Evolutionary conservation across 140 eudicot species (phyloP).

Genomic region (Cichorium intybus): DNA sequence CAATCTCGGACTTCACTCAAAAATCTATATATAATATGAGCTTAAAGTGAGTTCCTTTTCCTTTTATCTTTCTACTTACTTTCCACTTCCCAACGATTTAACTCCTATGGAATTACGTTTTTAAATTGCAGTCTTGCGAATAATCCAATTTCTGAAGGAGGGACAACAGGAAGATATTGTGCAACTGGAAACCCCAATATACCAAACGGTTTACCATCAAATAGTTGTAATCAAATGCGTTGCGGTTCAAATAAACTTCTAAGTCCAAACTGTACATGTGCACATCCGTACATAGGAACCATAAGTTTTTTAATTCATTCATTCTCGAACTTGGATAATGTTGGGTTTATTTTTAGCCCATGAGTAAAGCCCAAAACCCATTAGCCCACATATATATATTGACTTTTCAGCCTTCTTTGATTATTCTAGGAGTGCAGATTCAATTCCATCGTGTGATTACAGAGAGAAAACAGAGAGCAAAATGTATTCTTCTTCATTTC

Average conservation of each 20-base stretch:
- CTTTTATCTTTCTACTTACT: not conserved
- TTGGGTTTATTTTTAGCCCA: too few species aligned
- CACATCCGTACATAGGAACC: slow-evolving; percentile 70
- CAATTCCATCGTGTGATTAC: too few species aligned
- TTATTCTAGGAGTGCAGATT: too few species aligned
- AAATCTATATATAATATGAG: slow-evolving; percentile 38
- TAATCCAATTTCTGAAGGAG: slow-evolving; percentile 61
- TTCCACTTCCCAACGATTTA: slow-evolving; percentile 4
- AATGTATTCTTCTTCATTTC: too few species aligned
- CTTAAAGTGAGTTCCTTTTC: slow-evolving; percentile 42
- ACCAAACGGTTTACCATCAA: slow-evolving; percentile 22
- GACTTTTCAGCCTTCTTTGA: too few species aligned
- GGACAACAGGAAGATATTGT: slow-evolving; percentile 46
- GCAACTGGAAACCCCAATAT: slow-evolving; percentile 13
- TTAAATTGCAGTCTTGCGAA: slow-evolving; percentile 44
- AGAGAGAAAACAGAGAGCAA: too few species aligned
- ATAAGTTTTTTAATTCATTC: slow-evolving; percentile 56
- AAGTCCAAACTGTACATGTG: slow-evolving; percentile 55
- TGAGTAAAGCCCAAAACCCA: too few species aligned
- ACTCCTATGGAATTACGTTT: not conserved
- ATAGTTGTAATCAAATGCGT: slow-evolving; percentile 30
- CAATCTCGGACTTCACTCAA: slow-evolving; percentile 45
- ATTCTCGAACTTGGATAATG: slow-evolving; percentile 59
- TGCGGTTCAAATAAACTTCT: slow-evolving; percentile 44
- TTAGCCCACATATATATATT: too few species aligned